A percentile compares a stretch with the other conserved stretches of the same genome.
Evolutionary conservation across 2,329 filamentous ascomycete species (phyloP).

Genomic region (Hypoxylon sp.): DNA sequence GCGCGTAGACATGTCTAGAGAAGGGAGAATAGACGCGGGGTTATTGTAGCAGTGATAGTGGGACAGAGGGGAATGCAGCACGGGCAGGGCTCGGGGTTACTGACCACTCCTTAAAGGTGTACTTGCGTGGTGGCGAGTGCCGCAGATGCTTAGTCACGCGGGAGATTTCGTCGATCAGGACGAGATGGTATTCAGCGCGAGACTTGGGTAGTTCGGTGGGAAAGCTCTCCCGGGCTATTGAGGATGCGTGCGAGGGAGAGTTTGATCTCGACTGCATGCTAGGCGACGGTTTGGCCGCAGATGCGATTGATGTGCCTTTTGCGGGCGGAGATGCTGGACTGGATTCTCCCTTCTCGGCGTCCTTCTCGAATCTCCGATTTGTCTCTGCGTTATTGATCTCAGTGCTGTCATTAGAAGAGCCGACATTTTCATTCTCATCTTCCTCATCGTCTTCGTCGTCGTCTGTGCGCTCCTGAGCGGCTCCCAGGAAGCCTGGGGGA

Average conservation of each 20-base stretch:
- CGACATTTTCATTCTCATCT: constrained; percentile 36
- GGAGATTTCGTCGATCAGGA: constrained; percentile 80
- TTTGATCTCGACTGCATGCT: constrained; percentile 2
- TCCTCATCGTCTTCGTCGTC: constrained; percentile 42
- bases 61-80: not conserved
- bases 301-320: not conserved
- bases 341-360: constrained; percentile 47
- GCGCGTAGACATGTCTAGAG: not conserved
- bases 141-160: constrained; percentile 73
- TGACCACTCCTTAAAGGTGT: constrained; percentile 68
- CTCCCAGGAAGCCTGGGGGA: constrained; percentile 59
- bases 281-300: not conserved
- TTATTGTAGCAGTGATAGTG: not conserved
- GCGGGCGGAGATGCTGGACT: constrained; percentile 35
- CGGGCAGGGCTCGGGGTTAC: constrained; percentile 21
- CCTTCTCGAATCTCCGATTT: constrained; percentile 14
- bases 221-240: constrained; percentile 49
- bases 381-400: constrained; percentile 43
- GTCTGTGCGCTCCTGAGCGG: constrained; percentile 45
- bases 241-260: constrained; percentile 23
- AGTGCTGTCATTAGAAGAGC: constrained; percentile 3
- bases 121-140: constrained; percentile 69
- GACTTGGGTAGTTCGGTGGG: constrained; percentile 58
- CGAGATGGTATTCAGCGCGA: constrained; percentile 66
- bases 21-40: constrained; percentile 7